These are phyloP conservation scores for Cutaneotrichosporon curvatum DNA, from an alignment of 1,284 basidiomycete species.

Conservation along the genomic window DNA sequence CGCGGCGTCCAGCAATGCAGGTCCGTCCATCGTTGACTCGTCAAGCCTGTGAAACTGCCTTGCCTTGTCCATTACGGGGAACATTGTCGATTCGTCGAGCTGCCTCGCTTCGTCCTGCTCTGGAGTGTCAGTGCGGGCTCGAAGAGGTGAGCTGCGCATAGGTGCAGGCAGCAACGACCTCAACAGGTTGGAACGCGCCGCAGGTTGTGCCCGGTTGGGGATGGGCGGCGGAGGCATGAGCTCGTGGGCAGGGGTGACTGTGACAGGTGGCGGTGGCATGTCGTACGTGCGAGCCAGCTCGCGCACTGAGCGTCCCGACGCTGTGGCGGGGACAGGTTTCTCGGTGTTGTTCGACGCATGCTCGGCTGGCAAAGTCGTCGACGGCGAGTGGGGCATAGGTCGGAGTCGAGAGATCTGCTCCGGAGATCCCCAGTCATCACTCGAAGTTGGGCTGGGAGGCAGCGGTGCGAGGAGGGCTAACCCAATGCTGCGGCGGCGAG, in stretches of 20 bases:
- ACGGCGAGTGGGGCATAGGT: no score
- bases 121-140: neutral
- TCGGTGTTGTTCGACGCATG: no score
- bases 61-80: neutral
- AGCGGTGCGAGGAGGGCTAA: constrained; percentile 2
- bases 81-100: neutral
- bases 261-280: no score
- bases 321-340: no score
- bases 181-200: no score
- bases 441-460: neutral
- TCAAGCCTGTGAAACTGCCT: neutral
- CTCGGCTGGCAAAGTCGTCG: no score
- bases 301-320: no score
- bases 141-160: neutral
- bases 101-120: neutral
- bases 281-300: no score
- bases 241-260: neutral
- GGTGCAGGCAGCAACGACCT: neutral
- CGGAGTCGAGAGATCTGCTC: neutral
- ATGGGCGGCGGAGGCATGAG: neutral
- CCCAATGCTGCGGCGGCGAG: constrained; percentile 9
- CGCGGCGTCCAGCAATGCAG: constrained; percentile 10
- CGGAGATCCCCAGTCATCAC: no score
- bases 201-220: neutral
- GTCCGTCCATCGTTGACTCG: neutral